These are phyloP conservation scores for Bryopsis sp. DNA, from an alignment of 139 green algal species.

Conservation along the genomic window DNA sequence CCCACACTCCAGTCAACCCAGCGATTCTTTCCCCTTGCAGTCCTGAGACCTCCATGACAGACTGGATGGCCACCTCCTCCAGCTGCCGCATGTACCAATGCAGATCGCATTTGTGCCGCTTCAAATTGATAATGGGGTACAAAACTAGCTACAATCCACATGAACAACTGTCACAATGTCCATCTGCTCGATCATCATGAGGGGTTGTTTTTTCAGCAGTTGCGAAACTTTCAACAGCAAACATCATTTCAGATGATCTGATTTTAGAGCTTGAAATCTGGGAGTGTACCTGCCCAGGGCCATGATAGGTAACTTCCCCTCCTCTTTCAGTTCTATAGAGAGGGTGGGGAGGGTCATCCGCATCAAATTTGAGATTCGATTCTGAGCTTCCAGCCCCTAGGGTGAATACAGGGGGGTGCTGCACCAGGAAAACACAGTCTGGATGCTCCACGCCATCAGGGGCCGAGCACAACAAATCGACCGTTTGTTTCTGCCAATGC, in stretches of 20 bases:
- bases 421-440: conserved; percentile 26
- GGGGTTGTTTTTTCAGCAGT: too few species aligned
- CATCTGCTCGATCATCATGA: too few species aligned
- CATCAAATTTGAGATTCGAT: conserved; percentile 35
- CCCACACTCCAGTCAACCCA: conserved; percentile 75
- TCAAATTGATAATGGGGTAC: conserved; percentile 87
- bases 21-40: conserved; percentile 27
- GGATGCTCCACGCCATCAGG: background rate
- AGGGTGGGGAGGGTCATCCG: conserved; percentile 25
- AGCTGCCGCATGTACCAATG: conserved; percentile 83
- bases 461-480: conserved; percentile 18
- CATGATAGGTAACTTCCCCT: conserved; percentile 88
- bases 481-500: conserved; percentile 24
- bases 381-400: conserved; percentile 64
- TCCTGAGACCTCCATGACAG: conserved; percentile 42
- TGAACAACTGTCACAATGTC: too few species aligned
- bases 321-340: conserved; percentile 55
- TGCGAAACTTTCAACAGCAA: too few species aligned
- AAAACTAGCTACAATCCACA: conserved; percentile 43
- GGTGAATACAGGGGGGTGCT: conserved; percentile 76
- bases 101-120: background rate
- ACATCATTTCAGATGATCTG: too few species aligned
- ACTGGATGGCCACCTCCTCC: conserved; percentile 75
- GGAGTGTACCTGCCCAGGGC: conserved; percentile 55
- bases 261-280: background rate